A percentile compares a stretch with the other conserved stretches of the same genome.
These are phyloP conservation scores for Clavispora vitiphila DNA, from an alignment of 805 yeast species.

Conservation along the genomic window DNA sequence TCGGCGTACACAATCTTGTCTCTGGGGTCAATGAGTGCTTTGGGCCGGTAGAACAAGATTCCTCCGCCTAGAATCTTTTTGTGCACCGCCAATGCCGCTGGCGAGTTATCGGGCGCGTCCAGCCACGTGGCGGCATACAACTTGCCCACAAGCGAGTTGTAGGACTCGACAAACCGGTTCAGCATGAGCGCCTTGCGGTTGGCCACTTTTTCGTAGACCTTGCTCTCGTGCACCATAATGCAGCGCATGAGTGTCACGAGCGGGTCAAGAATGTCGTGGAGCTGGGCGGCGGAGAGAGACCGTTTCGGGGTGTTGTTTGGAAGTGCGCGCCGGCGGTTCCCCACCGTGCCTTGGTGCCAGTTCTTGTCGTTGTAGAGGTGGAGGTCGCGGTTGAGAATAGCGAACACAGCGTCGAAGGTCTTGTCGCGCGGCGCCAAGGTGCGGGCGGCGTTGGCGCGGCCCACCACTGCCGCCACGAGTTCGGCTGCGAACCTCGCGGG, in stretches of 20 bases:
- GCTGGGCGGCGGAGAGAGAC: slow-evolving; percentile 22
- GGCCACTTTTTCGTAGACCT: slow-evolving; percentile 7
- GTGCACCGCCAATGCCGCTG: slow-evolving; percentile 18
- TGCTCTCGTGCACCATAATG: slow-evolving; percentile 15
- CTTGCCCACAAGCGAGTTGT: slow-evolving; percentile 21
- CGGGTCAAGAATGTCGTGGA: slow-evolving; percentile 17
- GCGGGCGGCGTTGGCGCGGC: slow-evolving; percentile 13
- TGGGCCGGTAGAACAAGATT: slow-evolving; percentile 26
- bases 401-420: slow-evolving; percentile 26
- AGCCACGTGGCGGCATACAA: slow-evolving; percentile 25
- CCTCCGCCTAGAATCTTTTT: slow-evolving; percentile 24
- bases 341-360: slow-evolving; percentile 14
- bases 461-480: slow-evolving; percentile 20
- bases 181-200: slow-evolving; percentile 14
- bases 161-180: slow-evolving; percentile 19
- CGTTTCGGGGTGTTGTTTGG: slow-evolving; percentile 23
- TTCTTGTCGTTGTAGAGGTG: slow-evolving; percentile 26
- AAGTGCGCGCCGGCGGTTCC: slow-evolving; percentile 8
- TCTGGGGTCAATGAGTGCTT: slow-evolving; percentile 15
- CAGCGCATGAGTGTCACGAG: slow-evolving; percentile 21
- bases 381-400: slow-evolving; percentile 24
- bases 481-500: slow-evolving; percentile 24
- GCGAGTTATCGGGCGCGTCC: slow-evolving; percentile 11
- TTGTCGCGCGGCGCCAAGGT: slow-evolving; percentile 21
- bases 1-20: slow-evolving; percentile 15